These are phyloP conservation scores for Salvia splendens DNA, from an alignment of 257 asterid species.

Conservation along the genomic window DNA sequence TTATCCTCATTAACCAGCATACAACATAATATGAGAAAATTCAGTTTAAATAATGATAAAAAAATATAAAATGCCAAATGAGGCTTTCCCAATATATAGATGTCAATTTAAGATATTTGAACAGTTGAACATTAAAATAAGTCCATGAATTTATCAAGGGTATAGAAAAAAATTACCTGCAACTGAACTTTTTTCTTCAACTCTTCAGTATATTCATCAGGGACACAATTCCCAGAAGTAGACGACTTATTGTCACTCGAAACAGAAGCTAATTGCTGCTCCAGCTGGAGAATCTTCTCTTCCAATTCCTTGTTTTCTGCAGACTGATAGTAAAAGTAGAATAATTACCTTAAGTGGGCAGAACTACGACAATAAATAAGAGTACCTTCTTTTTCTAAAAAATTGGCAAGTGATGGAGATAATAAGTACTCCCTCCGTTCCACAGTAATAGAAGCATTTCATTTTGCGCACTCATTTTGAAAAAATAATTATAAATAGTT, in stretches of 20 bases:
- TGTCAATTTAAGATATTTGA: background rate
- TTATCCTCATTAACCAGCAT: background rate
- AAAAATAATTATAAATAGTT: too few relatives aligned
- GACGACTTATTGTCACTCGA: slow-evolving; percentile 43
- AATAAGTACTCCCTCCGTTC: background rate
- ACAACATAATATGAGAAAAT: background rate
- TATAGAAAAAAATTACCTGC: slow-evolving; percentile 54
- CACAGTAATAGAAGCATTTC: too few relatives aligned
- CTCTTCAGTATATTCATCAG: slow-evolving; percentile 64
- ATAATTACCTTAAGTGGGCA: slow-evolving; percentile 17
- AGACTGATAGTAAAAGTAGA: slow-evolving; percentile 53
- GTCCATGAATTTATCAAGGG: slow-evolving; percentile 9
- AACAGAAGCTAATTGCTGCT: slow-evolving; percentile 65
- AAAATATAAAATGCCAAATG: slow-evolving; percentile 7
- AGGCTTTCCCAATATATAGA: slow-evolving; percentile 11
- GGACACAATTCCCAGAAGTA: slow-evolving; percentile 46
- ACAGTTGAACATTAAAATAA: slow-evolving; percentile 21
- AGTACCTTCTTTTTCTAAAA: background rate
- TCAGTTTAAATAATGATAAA: background rate
- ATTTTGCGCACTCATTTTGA: too few relatives aligned
- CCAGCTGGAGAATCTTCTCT: slow-evolving; percentile 59
- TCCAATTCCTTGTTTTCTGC: slow-evolving; percentile 72
- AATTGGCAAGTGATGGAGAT: background rate
- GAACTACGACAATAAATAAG: background rate
- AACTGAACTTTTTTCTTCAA: slow-evolving; percentile 70